Evolutionary conservation across 2,329 filamentous ascomycete genomes (phyloP).

Genomic region (Fragosphaeria purpurea): DNA sequence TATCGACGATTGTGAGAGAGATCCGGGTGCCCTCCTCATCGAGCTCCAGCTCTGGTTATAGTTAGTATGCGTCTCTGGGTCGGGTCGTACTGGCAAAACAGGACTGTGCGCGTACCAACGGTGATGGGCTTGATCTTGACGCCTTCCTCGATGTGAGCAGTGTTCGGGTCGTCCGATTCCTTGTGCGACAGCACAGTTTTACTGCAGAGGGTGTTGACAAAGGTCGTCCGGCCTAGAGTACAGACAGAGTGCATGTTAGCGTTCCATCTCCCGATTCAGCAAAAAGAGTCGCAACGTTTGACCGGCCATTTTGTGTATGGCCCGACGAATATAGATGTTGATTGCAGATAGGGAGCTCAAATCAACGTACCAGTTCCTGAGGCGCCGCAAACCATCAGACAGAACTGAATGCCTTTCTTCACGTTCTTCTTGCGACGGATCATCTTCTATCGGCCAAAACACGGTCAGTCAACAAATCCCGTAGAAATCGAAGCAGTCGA

Average conservation of each 20-base stretch:
- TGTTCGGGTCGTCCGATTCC: constrained; percentile 81
- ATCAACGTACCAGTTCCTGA: constrained; percentile 79
- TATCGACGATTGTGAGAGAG: constrained; percentile 96
- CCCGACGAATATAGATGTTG: too few species aligned
- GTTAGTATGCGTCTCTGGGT: constrained; percentile 21
- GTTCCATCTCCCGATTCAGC: constrained; percentile 4
- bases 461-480: background rate
- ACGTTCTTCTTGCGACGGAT: constrained; percentile 99
- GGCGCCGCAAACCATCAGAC: constrained; percentile 98
- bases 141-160: constrained; percentile 87
- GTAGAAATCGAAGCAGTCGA: too few species aligned
- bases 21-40: constrained; percentile 98
- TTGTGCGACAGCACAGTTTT: constrained; percentile 85
- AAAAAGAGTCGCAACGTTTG: background rate
- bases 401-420: constrained; percentile 99
- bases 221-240: constrained; percentile 81
- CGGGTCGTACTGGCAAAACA: background rate
- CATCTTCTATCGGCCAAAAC: constrained; percentile 57
- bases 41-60: constrained; percentile 67
- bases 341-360: background rate
- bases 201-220: constrained; percentile 98
- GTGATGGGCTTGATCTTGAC: constrained; percentile 98
- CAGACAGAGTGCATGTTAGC: too few species aligned
- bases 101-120: constrained; percentile 51
- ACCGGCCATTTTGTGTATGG: too few species aligned